Conservation (phyloP, 139 green algal genomes). For the Chlorella sp. region DNA sequence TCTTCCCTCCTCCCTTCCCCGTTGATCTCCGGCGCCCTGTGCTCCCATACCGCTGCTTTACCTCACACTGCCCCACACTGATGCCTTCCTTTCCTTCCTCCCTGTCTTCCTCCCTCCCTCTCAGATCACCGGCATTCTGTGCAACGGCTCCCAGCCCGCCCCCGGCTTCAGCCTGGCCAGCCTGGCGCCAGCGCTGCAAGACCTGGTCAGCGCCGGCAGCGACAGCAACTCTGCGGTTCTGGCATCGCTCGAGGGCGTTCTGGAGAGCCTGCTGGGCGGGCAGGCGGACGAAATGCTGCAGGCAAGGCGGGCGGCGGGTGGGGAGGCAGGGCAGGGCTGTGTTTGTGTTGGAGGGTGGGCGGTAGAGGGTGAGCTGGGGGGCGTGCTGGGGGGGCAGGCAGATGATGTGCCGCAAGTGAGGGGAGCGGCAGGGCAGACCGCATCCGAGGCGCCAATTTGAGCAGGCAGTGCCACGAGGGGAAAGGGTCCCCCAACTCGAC, state of each 20-base stretch:
- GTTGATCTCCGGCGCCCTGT: not conserved
- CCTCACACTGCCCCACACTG: not conserved
- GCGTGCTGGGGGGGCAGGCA: too few relatives aligned
- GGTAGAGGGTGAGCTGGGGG: too few relatives aligned
- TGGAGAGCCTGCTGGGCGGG: constrained; percentile 4
- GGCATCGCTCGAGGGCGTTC: not conserved
- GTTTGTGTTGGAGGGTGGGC: not conserved
- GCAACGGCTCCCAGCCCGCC: not conserved
- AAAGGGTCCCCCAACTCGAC: not conserved
- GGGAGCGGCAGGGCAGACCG: too few relatives aligned
- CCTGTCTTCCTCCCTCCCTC: not conserved
- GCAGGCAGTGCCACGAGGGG: not conserved
- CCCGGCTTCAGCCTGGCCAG: not conserved
- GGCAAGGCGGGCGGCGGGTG: not conserved
- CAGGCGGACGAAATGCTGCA: not conserved
- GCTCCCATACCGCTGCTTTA: too few relatives aligned
- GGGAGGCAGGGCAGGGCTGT: not conserved
- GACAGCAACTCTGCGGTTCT: not conserved
- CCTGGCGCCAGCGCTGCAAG: not conserved
- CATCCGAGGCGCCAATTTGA: too few relatives aligned
- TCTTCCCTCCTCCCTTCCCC: too few relatives aligned
- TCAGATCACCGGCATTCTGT: not conserved
- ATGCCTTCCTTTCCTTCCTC: not conserved
- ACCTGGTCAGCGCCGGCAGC: not conserved
- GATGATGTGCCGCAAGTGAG: too few relatives aligned